Conservation (phyloP, 2,329 filamentous ascomycete species). For the Microdochium trichocladiopsis region DNA sequence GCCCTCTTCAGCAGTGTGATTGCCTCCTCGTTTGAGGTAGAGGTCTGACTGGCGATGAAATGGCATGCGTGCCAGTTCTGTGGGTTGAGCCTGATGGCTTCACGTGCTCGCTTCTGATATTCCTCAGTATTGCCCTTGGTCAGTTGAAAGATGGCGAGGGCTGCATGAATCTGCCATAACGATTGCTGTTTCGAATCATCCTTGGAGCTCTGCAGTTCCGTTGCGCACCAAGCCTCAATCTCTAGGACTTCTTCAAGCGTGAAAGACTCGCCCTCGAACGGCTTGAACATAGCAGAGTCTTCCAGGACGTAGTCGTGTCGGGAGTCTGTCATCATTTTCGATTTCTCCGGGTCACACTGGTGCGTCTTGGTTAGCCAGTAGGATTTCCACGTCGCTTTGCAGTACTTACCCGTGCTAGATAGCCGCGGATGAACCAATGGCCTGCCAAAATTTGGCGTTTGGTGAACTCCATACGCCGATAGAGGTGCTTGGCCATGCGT, state of each 20-base stretch:
- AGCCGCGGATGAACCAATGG: constrained; percentile 18
- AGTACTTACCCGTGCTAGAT: constrained; percentile 16
- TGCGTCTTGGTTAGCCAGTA: not conserved
- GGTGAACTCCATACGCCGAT: constrained; percentile 17
- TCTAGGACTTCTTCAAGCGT: constrained; percentile 9
- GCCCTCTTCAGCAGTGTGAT: constrained; percentile 15
- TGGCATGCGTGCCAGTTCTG: constrained; percentile 22
- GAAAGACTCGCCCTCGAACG: constrained; percentile 13
- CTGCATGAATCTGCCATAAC: constrained; percentile 20
- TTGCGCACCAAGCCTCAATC: constrained; percentile 16
- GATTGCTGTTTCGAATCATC: constrained; percentile 12
- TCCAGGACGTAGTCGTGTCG: not conserved
- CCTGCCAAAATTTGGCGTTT: constrained; percentile 17
- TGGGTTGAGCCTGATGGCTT: constrained; percentile 16
- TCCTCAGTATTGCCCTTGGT: constrained; percentile 12
- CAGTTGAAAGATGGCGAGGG: constrained; percentile 18
- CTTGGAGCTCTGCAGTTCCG: constrained; percentile 8
- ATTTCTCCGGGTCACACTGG: constrained; percentile 5
- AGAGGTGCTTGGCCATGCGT: constrained; percentile 17
- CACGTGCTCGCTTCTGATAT: constrained; percentile 14
- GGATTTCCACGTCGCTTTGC: not conserved
- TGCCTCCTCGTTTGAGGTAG: constrained; percentile 14
- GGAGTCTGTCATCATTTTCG: constrained; percentile 10
- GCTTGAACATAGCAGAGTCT: not conserved
- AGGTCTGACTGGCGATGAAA: constrained; percentile 16